A percentile compares a stretch with the other conserved stretches of the same genome.
Evolutionary conservation across 2,329 filamentous ascomycete species (phyloP).

Genomic region (Hypoxylon sp.): DNA sequence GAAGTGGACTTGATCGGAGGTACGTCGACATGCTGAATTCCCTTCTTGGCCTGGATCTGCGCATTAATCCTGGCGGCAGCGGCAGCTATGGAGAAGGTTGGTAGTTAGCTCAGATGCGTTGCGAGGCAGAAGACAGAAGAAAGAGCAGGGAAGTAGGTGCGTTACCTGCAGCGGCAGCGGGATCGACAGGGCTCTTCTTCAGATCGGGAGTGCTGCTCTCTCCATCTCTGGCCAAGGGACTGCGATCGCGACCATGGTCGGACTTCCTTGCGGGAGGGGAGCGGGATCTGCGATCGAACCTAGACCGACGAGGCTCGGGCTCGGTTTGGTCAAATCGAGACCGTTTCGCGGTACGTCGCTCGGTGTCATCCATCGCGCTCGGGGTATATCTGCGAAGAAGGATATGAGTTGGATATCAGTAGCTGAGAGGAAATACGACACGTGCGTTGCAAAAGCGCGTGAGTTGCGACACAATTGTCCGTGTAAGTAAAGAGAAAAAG

Average conservation of each 20-base stretch:
- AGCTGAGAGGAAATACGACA: background rate
- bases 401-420: background rate
- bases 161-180: slow-evolving; percentile 80
- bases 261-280: slow-evolving; percentile 75
- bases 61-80: slow-evolving; percentile 90
- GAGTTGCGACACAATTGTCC: background rate
- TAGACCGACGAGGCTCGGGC: slow-evolving; percentile 77
- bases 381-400: background rate
- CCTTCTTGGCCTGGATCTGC: slow-evolving; percentile 83
- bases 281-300: slow-evolving; percentile 91
- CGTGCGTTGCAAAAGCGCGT: background rate
- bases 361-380: slow-evolving; percentile 74
- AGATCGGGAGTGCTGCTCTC: slow-evolving; percentile 47
- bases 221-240: slow-evolving; percentile 67
- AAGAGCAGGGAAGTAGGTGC: slow-evolving; percentile 28
- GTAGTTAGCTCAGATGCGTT: slow-evolving; percentile 39
- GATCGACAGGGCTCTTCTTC: slow-evolving; percentile 66
- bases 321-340: slow-evolving; percentile 95
- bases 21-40: slow-evolving; percentile 88
- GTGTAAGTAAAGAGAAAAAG: slow-evolving; percentile 1
- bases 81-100: slow-evolving; percentile 66
- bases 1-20: slow-evolving; percentile 75
- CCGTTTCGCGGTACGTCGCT: slow-evolving; percentile 76
- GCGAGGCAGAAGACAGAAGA: slow-evolving; percentile 1
- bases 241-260: slow-evolving; percentile 79